Evolutionary conservation across 441 rosid genomes (phyloP), one percentile per base, ranked within the genome.

Genomic region (Corymbia citriodora): DNA sequence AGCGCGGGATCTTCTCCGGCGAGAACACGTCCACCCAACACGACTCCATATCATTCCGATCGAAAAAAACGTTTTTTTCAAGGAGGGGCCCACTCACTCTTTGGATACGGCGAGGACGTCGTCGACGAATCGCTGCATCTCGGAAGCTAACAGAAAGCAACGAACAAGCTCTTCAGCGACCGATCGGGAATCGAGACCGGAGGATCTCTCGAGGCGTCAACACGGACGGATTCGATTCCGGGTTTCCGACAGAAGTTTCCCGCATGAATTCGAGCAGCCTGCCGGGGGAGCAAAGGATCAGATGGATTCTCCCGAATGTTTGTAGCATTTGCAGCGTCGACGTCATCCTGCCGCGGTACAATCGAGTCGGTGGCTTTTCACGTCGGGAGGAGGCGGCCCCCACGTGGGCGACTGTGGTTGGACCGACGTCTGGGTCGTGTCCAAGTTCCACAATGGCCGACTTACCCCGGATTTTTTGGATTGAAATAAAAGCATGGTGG

Each of bases 41-140:
- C 21, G 2, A 21, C 50, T 19, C 23, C 83, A 74, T 6, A 10
- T 27, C 83, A 11, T 21, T 11, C 83, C 83, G 29, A 74, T 19
- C 83, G 29, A 61, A 13, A 61, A 61, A 61, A 27, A 10, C 68
- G 31, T 40, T 40, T 40, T 4, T 40, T 40, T 40, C 5, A 40
- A 40, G 45, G 45, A 40, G 45, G 45, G 45, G 6, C 45, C 45
- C 45, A 90, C 98, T 94, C 92, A 97, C 99, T 96, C 99, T 93
- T 98, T 97, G 89, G 97, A 89, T 45, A 98, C 93, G 90, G 98
- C 99, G 89, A 98, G 98, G 91, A 93, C 93, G 90, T 91, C 91
- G 92, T 98, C 99, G 90, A 97, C 99, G 87, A 96, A 91, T 87
- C 97, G 94, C 95, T 96, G 98, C 96, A 97, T 95, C 88, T 74